Conservation (phyloP, 345 rosid genomes). For the Hibiscus trionum region DNA sequence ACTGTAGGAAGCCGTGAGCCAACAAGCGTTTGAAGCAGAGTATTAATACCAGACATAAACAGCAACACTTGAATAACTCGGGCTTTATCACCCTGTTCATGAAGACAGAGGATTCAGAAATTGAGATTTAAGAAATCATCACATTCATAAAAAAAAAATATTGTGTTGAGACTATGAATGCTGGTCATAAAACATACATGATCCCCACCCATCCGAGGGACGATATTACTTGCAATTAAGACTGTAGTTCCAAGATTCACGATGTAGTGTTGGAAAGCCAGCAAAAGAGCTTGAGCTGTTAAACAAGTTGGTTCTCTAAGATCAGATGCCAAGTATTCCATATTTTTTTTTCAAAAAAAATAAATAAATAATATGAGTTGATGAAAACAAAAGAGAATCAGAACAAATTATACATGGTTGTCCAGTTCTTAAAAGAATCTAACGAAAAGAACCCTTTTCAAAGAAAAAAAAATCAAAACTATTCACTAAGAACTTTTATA, state of each 20-base stretch:
- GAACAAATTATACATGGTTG: not conserved
- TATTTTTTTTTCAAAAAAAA: too few relatives aligned
- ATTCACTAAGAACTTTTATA: not conserved
- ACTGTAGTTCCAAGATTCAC: conserved; percentile 89
- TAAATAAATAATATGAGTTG: not conserved
- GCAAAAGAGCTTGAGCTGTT: conserved; percentile 57
- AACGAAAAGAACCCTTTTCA: conserved; percentile 4
- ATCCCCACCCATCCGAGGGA: conserved; percentile 79
- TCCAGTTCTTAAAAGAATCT: not conserved
- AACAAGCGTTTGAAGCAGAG: conserved; percentile 72
- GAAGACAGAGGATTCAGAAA: conserved; percentile 9
- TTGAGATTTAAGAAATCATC: conserved; percentile 11
- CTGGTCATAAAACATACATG: conserved; percentile 38
- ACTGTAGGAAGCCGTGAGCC: conserved; percentile 94
- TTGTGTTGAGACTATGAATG: not conserved
- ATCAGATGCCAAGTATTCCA: conserved; percentile 4
- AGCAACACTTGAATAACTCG: conserved; percentile 71
- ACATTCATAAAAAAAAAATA: not conserved
- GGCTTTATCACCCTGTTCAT: conserved; percentile 77
- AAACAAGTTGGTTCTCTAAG: conserved; percentile 4
- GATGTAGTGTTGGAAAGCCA: conserved; percentile 92
- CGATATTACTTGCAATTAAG: conserved; percentile 54
- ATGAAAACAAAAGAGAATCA: conserved; percentile 13
- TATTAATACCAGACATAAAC: conserved; percentile 89
- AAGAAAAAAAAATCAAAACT: not conserved